Percentiles rank a stretch among this genome's conserved stretches.
Conservation (phyloP, 2,329 filamentous ascomycete genomes). For the Neocatenulostroma microsporum region DNA sequence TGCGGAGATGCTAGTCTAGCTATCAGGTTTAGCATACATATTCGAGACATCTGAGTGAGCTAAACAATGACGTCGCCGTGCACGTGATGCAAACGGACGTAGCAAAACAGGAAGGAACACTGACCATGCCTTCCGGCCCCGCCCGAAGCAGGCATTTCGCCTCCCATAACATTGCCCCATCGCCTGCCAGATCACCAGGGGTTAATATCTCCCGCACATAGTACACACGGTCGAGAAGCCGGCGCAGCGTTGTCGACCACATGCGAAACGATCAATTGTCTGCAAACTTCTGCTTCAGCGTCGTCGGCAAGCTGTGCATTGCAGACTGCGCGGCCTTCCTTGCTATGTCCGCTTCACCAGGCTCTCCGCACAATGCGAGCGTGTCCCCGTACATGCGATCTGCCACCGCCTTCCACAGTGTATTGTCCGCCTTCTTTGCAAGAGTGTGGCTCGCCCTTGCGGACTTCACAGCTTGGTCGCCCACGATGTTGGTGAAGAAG, state of each 20-base stretch:
- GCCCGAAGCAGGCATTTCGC: conserved; percentile 1
- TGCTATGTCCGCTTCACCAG: conserved; percentile 21
- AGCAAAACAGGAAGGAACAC: conserved; percentile 1
- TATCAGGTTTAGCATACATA: neutral
- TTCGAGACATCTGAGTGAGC: conserved; percentile 3
- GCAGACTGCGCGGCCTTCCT: conserved; percentile 15
- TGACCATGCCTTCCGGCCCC: too few relatives aligned
- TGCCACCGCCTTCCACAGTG: conserved; percentile 53
- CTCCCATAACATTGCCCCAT: too few relatives aligned
- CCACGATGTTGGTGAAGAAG: conserved; percentile 75
- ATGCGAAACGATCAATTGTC: neutral
- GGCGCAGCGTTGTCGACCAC: too few relatives aligned
- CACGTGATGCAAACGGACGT: neutral
- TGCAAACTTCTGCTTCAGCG: conserved; percentile 11
- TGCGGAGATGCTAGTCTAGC: conserved; percentile 1
- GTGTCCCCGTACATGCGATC: conserved; percentile 71
- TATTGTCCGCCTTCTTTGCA: conserved; percentile 44
- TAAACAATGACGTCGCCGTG: neutral
- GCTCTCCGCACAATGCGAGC: conserved; percentile 58
- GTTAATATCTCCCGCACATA: too few relatives aligned
- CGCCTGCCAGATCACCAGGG: too few relatives aligned
- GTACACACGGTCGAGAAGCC: too few relatives aligned
- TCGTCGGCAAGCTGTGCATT: conserved; percentile 17
- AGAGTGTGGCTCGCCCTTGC: conserved; percentile 43
- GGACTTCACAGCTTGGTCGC: conserved; percentile 49